phyloP scores from a whole-genome alignment of 768 basidiomycete species.

The Suillus hirtellus region DNA sequence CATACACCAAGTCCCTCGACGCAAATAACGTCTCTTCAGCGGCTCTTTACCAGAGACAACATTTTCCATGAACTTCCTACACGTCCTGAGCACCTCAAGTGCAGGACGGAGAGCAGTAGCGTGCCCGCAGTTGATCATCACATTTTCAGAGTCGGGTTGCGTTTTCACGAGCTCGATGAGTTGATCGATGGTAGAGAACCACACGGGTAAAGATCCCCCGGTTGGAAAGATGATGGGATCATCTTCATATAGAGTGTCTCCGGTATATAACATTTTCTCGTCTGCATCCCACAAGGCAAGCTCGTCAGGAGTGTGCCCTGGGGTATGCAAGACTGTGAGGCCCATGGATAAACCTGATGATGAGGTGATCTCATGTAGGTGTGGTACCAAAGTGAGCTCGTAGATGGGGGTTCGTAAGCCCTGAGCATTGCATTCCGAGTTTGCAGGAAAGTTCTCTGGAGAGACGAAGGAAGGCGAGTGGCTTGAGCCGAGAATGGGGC shows the following conservation, averaged over 20 bases:
- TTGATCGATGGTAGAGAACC: slow-evolving; percentile 46
- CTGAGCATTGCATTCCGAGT: slow-evolving; percentile 47
- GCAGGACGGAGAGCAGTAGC: slow-evolving; percentile 46
- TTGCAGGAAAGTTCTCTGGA: slow-evolving; percentile 39
- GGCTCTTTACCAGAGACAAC: slow-evolving; percentile 44
- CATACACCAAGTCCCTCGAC: slow-evolving; percentile 41
- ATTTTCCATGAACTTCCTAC: slow-evolving; percentile 48
- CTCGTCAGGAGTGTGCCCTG: slow-evolving; percentile 61
- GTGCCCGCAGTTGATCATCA: slow-evolving; percentile 53
- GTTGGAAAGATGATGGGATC: slow-evolving; percentile 56
- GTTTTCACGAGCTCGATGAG: slow-evolving; percentile 43
- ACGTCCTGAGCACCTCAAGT: slow-evolving; percentile 42
- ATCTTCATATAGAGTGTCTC: slow-evolving; percentile 57
- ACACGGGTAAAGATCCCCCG: slow-evolving; percentile 52
- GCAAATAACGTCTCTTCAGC: slow-evolving; percentile 32
- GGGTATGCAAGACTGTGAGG: slow-evolving; percentile 51
- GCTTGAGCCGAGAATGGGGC: slow-evolving; percentile 49
- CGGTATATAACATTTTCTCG: slow-evolving; percentile 56
- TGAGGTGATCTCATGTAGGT: slow-evolving; percentile 36
- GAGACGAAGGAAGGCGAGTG: slow-evolving; percentile 47
- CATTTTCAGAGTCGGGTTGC: slow-evolving; percentile 25
- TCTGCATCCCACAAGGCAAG: slow-evolving; percentile 51
- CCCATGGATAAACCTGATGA: slow-evolving; percentile 30
- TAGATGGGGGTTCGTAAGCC: slow-evolving; percentile 47
- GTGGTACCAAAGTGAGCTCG: slow-evolving; percentile 45